phyloP scores from a whole-genome alignment of 2,329 filamentous ascomycete species.

The Aulographum hederae region DNA sequence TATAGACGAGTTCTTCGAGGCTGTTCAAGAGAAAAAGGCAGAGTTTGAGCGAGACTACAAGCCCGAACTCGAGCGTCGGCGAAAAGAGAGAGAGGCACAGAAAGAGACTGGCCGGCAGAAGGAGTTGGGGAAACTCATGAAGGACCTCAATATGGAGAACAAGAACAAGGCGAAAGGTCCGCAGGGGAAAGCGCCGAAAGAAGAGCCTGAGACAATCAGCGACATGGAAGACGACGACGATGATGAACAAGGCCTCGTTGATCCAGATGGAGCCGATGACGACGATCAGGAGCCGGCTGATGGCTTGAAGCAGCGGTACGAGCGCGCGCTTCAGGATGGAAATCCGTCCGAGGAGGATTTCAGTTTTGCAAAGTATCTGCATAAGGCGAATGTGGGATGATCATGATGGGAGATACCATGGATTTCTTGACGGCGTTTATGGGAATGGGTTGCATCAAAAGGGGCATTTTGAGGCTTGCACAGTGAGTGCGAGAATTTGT shows the following conservation, averaged over 20 bases:
- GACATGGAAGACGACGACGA: conserved; percentile 25
- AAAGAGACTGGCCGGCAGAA: conserved; percentile 56
- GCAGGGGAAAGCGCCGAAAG: conserved; percentile 16
- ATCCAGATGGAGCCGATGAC: conserved; percentile 26
- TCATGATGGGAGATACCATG: too few relatives aligned
- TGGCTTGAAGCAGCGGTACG: conserved; percentile 58
- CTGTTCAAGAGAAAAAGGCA: conserved; percentile 67
- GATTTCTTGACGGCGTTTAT: too few relatives aligned
- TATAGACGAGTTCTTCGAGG: conserved; percentile 82
- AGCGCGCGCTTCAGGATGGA: conserved; percentile 50
- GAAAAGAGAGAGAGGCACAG: conserved; percentile 55
- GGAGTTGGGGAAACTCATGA: conserved; percentile 86
- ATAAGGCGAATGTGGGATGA: conserved; percentile 6
- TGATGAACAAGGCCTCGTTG: conserved; percentile 26
- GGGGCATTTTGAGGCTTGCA: too few relatives aligned
- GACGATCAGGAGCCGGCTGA: conserved; percentile 39
- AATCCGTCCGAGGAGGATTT: conserved; percentile 9
- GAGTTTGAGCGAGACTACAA: conserved; percentile 87
- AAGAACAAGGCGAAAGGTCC: conserved; percentile 13
- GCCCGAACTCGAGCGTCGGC: conserved; percentile 69
- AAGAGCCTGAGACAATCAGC: conserved; percentile 31
- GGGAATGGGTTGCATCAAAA: too few relatives aligned
- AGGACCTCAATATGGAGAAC: conserved; percentile 54
- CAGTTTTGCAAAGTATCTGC: conserved; percentile 10
- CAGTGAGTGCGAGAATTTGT: too few relatives aligned